A percentile compares a stretch with the other conserved stretches of the same genome.
phyloP scores from a whole-genome alignment of 345 rosid species.

The Dovyalis caffra region DNA sequence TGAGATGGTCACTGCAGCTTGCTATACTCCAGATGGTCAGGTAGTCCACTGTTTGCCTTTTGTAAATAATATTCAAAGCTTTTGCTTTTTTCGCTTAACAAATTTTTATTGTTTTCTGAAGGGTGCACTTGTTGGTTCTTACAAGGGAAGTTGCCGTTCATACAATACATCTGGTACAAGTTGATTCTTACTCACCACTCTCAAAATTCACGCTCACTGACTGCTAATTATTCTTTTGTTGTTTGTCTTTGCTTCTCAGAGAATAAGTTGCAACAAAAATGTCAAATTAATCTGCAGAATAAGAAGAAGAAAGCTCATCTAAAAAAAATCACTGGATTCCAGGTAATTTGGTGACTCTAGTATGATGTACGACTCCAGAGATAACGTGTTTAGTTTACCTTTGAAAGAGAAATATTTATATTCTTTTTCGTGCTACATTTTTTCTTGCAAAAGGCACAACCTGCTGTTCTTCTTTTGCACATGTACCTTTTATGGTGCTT shows the following conservation, averaged over 20 bases:
- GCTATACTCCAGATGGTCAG: conserved; percentile 98
- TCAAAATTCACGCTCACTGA: background rate
- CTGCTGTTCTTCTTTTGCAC: conserved; percentile 2
- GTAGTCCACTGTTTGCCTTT: conserved; percentile 30
- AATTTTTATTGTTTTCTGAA: conserved; percentile 40
- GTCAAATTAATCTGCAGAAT: conserved; percentile 75
- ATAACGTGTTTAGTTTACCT: background rate
- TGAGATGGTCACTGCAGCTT: conserved; percentile 98
- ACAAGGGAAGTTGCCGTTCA: conserved; percentile 84
- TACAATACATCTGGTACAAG: conserved; percentile 66
- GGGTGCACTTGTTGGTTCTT: conserved; percentile 92
- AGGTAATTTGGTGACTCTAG: conserved; percentile 45
- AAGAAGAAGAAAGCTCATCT: conserved; percentile 90
- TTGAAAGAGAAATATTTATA: background rate
- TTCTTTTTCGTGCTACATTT: background rate
- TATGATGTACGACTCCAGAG: background rate
- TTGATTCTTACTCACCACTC: conserved; percentile 3
- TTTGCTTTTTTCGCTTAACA: conserved; percentile 13
- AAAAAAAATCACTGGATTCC: conserved; percentile 96
- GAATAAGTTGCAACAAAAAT: conserved; percentile 73
- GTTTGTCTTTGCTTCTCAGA: conserved; percentile 39
- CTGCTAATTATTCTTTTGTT: conserved; percentile 3
- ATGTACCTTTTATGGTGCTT: conserved; percentile 16
- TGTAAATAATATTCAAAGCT: background rate
- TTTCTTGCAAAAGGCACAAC: background rate